Evolutionary conservation across 169 alveolate genomes (phyloP), one percentile per base, ranked within the genome.

Genomic region (Amoebophrya sp.): DNA sequence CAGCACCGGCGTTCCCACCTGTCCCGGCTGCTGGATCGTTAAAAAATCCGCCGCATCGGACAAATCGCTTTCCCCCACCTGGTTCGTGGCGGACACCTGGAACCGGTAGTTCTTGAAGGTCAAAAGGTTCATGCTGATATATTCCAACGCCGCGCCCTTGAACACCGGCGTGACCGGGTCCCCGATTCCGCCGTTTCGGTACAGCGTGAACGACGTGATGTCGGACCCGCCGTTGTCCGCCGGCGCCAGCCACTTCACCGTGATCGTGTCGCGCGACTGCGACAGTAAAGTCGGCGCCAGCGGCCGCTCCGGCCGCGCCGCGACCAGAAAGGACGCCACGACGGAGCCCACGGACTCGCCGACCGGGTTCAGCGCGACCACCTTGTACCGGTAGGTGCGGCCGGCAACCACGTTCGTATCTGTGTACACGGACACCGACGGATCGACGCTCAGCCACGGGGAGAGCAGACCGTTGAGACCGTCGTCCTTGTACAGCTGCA

Each of bases 191-290:
- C 70, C 41, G 70, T 88, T 78, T 58, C 78, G 34, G 40, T 89
- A 39, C 88, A 58, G 43, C 0, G 88, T 90, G 48, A 40, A 87
- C 88, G 78, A 89, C 69, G 50, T 70, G 38, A 92, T 23, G 41
- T 92, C 93, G 16, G 91, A 41, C 29, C 90, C 93, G 5, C 93
- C 93, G 48, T 92, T 90, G 48, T 69, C 89, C 0, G 89, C 50
- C 0, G 91, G 92, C 34, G 91, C 42, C 2, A 87, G 41, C 93
- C 93, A 92, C 13, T 90, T 48, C 40, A 92, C 92, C 0, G 92
- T 78, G 88, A 92, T 89, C 43, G 89, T 69, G 40, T 90, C 34
- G 87, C 69, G 39, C 31, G 34, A 38, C 90, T 92, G 92, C 41
- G 90, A 88, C 90, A 89, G 91, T 90, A 87, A 40, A 15, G 89